These are phyloP conservation scores for Salix brachista DNA, from an alignment of 345 rosid species.

Conservation along the genomic window DNA sequence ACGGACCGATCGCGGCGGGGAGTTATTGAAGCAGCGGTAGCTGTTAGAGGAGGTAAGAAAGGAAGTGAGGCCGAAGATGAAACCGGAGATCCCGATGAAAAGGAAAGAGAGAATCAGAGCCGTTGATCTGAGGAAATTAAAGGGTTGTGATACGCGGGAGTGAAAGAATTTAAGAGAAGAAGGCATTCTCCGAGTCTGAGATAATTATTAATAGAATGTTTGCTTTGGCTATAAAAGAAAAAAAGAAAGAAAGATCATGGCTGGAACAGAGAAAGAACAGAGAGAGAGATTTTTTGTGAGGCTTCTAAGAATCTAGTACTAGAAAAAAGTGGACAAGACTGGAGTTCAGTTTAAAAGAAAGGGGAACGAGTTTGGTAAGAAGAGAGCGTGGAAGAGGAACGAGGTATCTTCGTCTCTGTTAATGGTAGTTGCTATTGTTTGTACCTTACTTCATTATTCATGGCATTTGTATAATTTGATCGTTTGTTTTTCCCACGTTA, in stretches of 20 bases:
- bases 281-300: no score
- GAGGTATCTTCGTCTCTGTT: no score
- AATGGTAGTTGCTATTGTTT: no score
- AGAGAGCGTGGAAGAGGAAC: no score
- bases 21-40: conserved; percentile 12
- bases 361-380: no score
- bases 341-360: no score
- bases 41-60: conserved; percentile 34
- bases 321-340: no score
- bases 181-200: conserved; percentile 40
- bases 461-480: no score
- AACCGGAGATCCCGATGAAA: conserved; percentile 59
- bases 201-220: background rate
- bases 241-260: background rate
- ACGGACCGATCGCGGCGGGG: conserved; percentile 48
- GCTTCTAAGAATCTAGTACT: no score
- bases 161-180: conserved; percentile 64
- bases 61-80: conserved; percentile 53
- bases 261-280: background rate
- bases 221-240: background rate
- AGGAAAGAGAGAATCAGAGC: conserved; percentile 43
- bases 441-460: no score
- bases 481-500: no score
- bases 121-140: conserved; percentile 44
- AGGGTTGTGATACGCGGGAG: conserved; percentile 35